Percentiles rank a stretch among this genome's conserved stretches.
These are phyloP conservation scores for Nothophaeocryptopus gaeumannii DNA, from an alignment of 2,329 filamentous ascomycete genomes.

Conservation along the genomic window DNA sequence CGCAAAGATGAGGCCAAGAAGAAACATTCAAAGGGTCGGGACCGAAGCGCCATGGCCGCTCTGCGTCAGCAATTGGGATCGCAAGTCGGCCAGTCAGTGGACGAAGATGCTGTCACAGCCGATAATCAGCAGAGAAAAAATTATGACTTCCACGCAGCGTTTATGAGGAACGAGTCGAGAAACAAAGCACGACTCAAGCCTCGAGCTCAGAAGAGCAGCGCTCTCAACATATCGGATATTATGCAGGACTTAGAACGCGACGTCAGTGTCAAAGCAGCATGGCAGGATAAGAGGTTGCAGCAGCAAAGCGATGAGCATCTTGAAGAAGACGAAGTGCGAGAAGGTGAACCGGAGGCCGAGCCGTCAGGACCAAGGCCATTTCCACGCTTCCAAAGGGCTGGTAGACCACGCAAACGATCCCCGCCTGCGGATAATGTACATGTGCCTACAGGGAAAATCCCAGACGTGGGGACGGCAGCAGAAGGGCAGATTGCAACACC, in stretches of 20 bases:
- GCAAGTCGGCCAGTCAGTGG: too few species aligned
- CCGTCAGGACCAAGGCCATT: constrained; percentile 7
- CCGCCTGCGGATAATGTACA: neutral
- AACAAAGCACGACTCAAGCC: neutral
- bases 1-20: neutral
- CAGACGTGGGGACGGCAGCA: neutral
- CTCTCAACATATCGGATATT: too few species aligned
- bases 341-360: neutral
- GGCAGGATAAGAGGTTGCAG: neutral
- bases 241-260: too few species aligned
- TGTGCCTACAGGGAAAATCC: constrained; percentile 2
- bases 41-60: neutral
- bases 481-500: neutral
- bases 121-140: neutral
- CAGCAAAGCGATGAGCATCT: neutral
- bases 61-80: too few species aligned
- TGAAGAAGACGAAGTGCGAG: neutral
- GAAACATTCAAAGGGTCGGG: neutral
- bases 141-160: constrained; percentile 3
- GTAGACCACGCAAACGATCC: neutral
- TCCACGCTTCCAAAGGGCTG: constrained; percentile 6
- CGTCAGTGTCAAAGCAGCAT: neutral
- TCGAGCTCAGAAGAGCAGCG: too few species aligned
- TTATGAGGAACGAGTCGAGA: neutral
- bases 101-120: neutral